Base-by-base conservation (phyloP, 2,329 filamentous ascomycete species). In the Alternaria ventricosa region DNA sequence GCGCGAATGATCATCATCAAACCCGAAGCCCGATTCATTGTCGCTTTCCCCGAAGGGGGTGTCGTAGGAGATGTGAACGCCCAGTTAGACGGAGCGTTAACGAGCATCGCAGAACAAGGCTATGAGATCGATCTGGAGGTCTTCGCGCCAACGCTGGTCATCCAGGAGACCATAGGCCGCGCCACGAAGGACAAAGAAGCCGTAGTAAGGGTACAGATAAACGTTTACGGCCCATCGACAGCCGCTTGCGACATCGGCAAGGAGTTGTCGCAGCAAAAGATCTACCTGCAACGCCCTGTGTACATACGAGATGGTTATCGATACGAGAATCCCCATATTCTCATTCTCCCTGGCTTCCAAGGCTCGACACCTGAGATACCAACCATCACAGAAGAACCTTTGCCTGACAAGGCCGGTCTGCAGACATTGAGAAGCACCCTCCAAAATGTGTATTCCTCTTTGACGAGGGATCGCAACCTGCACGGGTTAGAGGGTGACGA, bases 281-380 rank as follows among this genome's bases (percentile, higher is more conserved):
- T 76, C 9, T 77, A 71, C 41, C 61, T 77, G 1, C 75, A 77
- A 58, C 59, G 58, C 11, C 73, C 75, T 3, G 67, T 71, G 23
- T 57, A 71, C 28, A 22, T 71, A 4, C 62, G 66, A 33, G 15
- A 61, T 10, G 67, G 66, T 15, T 10, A 53, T 3, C 18, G 33
- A 0, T 76, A 77, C 46, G 71, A 76, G 6, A 77, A 76, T 46
- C 74, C 75, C 3, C 75, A 77, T 13, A 22, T 72, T 3, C 60
- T 76, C 23, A 72, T 65, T 13, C 60, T 76, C 10, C 33, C 60
- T 1, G 44, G 69, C 3, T 55, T 65, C 20, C 60, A 69, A 3
- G 20, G 28, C 12, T 20, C 57, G 5, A 44, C 55, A 5, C 3
- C 58, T 5, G 60, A 50, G 57, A 55, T 66, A 56, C 30, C 22